Evolutionary conservation across 2,329 filamentous ascomycete genomes (phyloP), one percentile per base, ranked within the genome.

Genomic region (Aspergillus pseudoviridinutans): DNA sequence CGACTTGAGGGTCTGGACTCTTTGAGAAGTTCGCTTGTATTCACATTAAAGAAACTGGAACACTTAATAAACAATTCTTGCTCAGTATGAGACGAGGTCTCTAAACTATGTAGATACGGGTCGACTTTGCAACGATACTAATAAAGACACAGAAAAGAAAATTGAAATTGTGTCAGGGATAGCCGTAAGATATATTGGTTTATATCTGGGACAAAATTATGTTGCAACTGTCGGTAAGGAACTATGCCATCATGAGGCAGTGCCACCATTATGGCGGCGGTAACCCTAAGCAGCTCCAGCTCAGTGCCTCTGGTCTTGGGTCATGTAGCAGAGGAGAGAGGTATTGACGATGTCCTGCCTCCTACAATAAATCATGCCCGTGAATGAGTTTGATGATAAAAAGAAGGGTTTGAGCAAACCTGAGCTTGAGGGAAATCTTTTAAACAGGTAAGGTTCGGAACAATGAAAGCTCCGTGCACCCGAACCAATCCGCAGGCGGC

Each of bases 191-290:
- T 38, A 3, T 35, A 35, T 17, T 17, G 32, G 32, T n/a, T 29
- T 17, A 52, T 24, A 14, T 12, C 14, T 25, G 17, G 44, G 20
- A 25, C 5, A 24, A 47, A 14, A 47, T 49, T 50, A 79, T 86
- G 83, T 86, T 78, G 83, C 82, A 74, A 75, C 80, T 83, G 82
- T 86, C 79, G 82, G 84, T 86, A 87, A 87, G 83, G 84, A 86
- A 84, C 82, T 74, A 74, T 75, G 77, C 78, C 78, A 71, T 86
- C 81, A 85, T 83, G 65, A 78, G 78, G 68, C 61, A 57, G 73
- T 58, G 59, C 53, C 56, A 56, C 49, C 47, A 57, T 42, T n/a
- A 54, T 47, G 60, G 62, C 61, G 57, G 64, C 51, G 49, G 61
- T 35, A 55, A 64, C 75, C 80, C 79, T 86, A 80, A 76, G 80